Percentiles rank a stretch among this genome's conserved stretches.
phyloP scores from a whole-genome alignment of 2,329 filamentous ascomycete genomes.

The Trichophyton schoenleinii region DNA sequence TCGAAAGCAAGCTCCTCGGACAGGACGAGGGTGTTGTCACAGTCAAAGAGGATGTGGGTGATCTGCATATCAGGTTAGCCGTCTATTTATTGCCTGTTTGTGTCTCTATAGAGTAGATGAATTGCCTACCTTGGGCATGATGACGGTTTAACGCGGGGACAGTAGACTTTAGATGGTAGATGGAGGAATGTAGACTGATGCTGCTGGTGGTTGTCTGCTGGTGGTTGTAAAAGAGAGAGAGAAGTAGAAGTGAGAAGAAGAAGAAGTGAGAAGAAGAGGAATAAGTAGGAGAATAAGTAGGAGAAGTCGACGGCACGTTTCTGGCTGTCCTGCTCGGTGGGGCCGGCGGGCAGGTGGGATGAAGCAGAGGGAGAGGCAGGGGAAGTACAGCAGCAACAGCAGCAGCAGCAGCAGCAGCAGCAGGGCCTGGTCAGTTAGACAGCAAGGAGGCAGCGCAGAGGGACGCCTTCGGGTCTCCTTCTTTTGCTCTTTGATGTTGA shows the following conservation, averaged over 20 bases:
- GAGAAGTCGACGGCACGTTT: not conserved
- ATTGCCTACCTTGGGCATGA: slow-evolving; percentile 23
- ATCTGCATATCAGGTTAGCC: slow-evolving; percentile 36
- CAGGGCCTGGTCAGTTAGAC: not conserved
- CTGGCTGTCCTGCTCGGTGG: not conserved
- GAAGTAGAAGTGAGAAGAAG: not conserved
- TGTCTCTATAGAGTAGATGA: not conserved
- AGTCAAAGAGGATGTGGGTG: slow-evolving; percentile 60
- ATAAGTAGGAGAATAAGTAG: not conserved
- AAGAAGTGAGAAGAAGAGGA: not conserved
- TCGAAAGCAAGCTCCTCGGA: slow-evolving; percentile 86
- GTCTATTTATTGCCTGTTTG: not conserved
- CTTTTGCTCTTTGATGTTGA: too few species aligned
- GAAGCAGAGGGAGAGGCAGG: not conserved
- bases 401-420: too few species aligned
- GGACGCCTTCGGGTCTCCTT: not conserved
- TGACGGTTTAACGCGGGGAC: not conserved
- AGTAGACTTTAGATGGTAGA: not conserved
- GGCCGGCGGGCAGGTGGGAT: not conserved
- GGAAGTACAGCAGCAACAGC: not conserved
- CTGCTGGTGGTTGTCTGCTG: not conserved
- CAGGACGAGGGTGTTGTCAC: slow-evolving; percentile 82
- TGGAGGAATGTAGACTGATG: not conserved
- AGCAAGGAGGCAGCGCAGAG: not conserved
- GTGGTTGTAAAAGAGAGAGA: not conserved